Evolutionary conservation across 371 early-diverging fungal genomes (phyloP).

Genomic region (Syncephalis fuscata): DNA sequence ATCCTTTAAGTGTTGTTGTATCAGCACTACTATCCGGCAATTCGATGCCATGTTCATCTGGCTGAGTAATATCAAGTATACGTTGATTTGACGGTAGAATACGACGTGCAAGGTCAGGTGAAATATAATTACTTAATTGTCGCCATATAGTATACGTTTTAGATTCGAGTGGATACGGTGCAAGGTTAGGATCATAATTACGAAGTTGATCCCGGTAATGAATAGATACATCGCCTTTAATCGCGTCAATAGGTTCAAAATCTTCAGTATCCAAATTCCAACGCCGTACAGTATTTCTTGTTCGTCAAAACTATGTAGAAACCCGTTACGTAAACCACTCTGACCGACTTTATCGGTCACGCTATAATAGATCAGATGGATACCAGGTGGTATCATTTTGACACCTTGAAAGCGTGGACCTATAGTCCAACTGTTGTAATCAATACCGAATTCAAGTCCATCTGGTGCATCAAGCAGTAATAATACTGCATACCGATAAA

Average conservation of each 20-base stretch:
- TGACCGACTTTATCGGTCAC: slow-evolving; percentile 30
- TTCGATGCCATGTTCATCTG: slow-evolving; percentile 12
- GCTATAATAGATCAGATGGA: slow-evolving; percentile 76
- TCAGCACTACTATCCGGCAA: background rate
- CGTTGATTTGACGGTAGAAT: slow-evolving; percentile 41
- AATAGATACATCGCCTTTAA: slow-evolving; percentile 37
- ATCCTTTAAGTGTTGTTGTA: slow-evolving; percentile 7
- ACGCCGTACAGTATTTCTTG: slow-evolving; percentile 28
- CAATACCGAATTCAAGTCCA: slow-evolving; percentile 61
- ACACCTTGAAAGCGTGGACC: slow-evolving; percentile 86
- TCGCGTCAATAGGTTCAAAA: slow-evolving; percentile 1
- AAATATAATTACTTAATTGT: slow-evolving; percentile 44
- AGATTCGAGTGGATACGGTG: too few relatives aligned
- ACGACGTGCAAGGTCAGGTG: slow-evolving; percentile 23
- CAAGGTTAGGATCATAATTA: slow-evolving; percentile 10
- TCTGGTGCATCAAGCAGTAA: slow-evolving; percentile 67
- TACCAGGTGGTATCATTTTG: slow-evolving; percentile 85
- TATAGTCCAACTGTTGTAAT: slow-evolving; percentile 76
- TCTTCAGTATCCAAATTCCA: background rate
- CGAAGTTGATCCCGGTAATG: background rate
- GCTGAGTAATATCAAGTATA: slow-evolving; percentile 17
- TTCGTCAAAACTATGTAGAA: slow-evolving; percentile 47
- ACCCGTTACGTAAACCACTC: slow-evolving; percentile 49
- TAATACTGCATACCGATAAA: slow-evolving; percentile 58
- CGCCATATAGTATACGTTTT: slow-evolving; percentile 31